These are phyloP conservation scores for Peronospora belbahrii DNA, from an alignment of 352 stramenopile genomes.

Conservation along the genomic window DNA sequence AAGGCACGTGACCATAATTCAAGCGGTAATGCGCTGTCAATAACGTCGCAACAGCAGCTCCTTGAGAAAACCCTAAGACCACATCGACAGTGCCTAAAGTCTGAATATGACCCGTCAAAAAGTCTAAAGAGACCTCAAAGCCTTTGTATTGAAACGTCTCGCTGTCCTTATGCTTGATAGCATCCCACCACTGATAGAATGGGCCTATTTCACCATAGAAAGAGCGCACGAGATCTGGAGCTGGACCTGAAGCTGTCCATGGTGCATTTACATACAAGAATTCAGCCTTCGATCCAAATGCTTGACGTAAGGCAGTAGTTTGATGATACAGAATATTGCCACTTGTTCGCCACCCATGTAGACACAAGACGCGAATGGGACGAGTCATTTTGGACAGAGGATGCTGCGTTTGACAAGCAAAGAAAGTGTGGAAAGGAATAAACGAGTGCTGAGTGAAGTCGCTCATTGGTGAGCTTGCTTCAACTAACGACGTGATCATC, in stretches of 20 bases:
- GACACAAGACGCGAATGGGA: conserved; percentile 63
- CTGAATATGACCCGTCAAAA: conserved; percentile 40
- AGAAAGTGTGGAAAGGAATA: conserved; percentile 1
- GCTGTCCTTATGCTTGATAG: conserved; percentile 27
- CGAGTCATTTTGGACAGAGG: conserved; percentile 22
- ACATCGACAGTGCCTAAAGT: conserved; percentile 47
- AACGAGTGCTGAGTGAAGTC: too few relatives aligned
- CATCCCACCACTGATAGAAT: conserved; percentile 81
- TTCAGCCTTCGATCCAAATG: conserved; percentile 46
- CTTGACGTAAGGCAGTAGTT: conserved; percentile 43
- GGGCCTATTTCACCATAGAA: conserved; percentile 48
- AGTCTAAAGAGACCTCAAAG: conserved; percentile 55
- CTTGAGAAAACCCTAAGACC: conserved; percentile 70
- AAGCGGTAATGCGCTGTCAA: conserved; percentile 55
- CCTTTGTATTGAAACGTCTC: conserved; percentile 48
- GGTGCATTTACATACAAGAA: conserved; percentile 62
- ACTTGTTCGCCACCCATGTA: conserved; percentile 78
- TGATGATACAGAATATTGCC: conserved; percentile 50
- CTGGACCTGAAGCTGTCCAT: conserved; percentile 45
- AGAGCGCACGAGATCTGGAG: conserved; percentile 48
- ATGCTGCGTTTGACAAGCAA: too few relatives aligned
- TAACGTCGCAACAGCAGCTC: conserved; percentile 43
- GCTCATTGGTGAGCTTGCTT: too few relatives aligned
- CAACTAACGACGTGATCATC: too few relatives aligned
- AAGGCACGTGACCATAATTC: conserved; percentile 37